Conservation (phyloP, 208 protist genomes). For the Leishmania tarentolae region DNA sequence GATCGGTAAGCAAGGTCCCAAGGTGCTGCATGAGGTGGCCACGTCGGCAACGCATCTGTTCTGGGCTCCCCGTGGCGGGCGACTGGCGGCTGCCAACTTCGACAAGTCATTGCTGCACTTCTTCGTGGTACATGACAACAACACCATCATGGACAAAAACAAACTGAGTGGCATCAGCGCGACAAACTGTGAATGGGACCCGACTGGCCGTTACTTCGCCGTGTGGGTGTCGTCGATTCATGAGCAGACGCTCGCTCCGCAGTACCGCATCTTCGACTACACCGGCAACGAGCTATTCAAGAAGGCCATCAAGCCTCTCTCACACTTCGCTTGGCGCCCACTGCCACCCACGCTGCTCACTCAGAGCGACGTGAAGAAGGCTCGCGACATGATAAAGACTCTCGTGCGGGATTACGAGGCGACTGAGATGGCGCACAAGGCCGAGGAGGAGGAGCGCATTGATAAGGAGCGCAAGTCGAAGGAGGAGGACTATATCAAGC, state of each 20-base stretch:
- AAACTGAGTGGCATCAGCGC: constrained; percentile 52
- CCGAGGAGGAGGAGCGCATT: constrained; percentile 40
- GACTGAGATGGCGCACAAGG: constrained; percentile 42
- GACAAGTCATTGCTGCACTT: constrained; percentile 88
- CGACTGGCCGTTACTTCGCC: constrained; percentile 89
- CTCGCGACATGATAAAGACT: constrained; percentile 55
- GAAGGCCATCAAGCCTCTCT: constrained; percentile 68
- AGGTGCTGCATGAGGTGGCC: constrained; percentile 62
- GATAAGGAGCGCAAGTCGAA: constrained; percentile 52
- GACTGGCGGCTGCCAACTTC: constrained; percentile 76
- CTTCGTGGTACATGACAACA: constrained; percentile 74
- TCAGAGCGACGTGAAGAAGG: constrained; percentile 53
- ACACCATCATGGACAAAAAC: constrained; percentile 63
- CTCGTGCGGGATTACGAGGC: constrained; percentile 75
- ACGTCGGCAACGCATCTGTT: constrained; percentile 77
- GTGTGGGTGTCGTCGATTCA: constrained; percentile 80
- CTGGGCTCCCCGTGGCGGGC: constrained; percentile 78
- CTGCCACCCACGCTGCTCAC: constrained; percentile 70
- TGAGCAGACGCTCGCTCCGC: constrained; percentile 47
- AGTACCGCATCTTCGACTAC: constrained; percentile 89
- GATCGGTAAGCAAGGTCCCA: constrained; percentile 78
- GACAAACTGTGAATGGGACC: constrained; percentile 90
- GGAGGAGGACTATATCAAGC: constrained; percentile 76
- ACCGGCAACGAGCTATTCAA: constrained; percentile 73
- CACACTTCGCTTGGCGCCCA: constrained; percentile 91